A percentile compares a stretch with the other conserved stretches of the same genome.
phyloP scores from a whole-genome alignment of 176 grass and related monocot genomes.

The Oryza meyeriana region DNA sequence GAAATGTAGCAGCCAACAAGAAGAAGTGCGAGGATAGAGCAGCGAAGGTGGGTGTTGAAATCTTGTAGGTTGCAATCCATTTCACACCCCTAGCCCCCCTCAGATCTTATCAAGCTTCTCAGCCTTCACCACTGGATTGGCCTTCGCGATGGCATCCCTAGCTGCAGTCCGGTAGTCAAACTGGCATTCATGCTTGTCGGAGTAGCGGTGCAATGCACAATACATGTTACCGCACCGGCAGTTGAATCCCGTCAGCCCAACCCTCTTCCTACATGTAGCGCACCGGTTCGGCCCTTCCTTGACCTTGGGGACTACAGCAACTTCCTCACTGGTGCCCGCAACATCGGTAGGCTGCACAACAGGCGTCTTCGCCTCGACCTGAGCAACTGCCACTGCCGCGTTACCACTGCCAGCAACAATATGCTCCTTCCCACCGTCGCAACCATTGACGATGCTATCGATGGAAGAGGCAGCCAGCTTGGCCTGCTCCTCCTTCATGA shows the following conservation, averaged over 20 bases:
- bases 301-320: constrained; percentile 36
- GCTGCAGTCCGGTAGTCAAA: constrained; percentile 90
- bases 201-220: constrained; percentile 82
- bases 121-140: constrained; percentile 94
- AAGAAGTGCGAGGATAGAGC: constrained; percentile 40
- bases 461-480: constrained; percentile 82
- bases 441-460: constrained; percentile 79
- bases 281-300: constrained; percentile 91
- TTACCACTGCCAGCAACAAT: constrained; percentile 17
- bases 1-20: constrained; percentile 42
- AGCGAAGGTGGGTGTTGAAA: constrained; percentile 29
- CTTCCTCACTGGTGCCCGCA: constrained; percentile 29
- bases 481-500: constrained; percentile 69
- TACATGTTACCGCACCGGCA: constrained; percentile 84
- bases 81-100: constrained; percentile 18
- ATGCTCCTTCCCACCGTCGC: constrained; percentile 49
- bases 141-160: constrained; percentile 86
- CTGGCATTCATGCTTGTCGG: constrained; percentile 90
- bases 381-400: constrained; percentile 32
- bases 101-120: constrained; percentile 99
- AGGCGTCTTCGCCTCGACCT: constrained; percentile 36
- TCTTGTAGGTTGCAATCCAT: constrained; percentile 17
- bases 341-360: constrained; percentile 41
- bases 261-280: constrained; percentile 71
- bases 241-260: constrained; percentile 83